These are phyloP conservation scores for Pholiota adiposa DNA, from an alignment of 1,284 basidiomycete genomes.

Conservation along the genomic window DNA sequence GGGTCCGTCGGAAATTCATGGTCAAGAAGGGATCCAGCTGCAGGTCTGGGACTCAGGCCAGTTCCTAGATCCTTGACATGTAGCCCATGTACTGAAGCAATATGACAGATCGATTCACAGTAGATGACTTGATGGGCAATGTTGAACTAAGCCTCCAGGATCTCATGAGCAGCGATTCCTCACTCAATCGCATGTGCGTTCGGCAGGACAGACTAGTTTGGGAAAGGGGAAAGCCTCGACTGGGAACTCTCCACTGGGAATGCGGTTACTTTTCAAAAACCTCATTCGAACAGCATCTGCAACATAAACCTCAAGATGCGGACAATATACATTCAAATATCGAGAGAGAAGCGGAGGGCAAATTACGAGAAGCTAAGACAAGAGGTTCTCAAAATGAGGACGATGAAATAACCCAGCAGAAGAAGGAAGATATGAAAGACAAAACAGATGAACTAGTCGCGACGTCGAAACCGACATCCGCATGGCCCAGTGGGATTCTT, in stretches of 20 bases:
- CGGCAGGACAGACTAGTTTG: slow-evolving; percentile 50
- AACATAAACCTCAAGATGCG: slow-evolving; percentile 24
- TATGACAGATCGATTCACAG: slow-evolving; percentile 49
- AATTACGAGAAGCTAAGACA: slow-evolving; percentile 25
- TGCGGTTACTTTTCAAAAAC: slow-evolving; percentile 46
- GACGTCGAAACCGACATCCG: slow-evolving; percentile 37
- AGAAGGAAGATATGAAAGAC: slow-evolving; percentile 51
- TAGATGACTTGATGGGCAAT: too few species aligned
- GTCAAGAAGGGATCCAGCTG: slow-evolving; percentile 68
- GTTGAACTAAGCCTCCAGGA: too few species aligned
- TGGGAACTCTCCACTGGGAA: slow-evolving; percentile 41
- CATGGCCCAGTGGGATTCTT: slow-evolving; percentile 58
- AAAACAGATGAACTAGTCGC: slow-evolving; percentile 59
- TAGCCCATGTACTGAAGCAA: not conserved
- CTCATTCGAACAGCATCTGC: slow-evolving; percentile 38
- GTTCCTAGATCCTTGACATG: slow-evolving; percentile 16
- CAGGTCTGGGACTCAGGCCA: slow-evolving; percentile 85
- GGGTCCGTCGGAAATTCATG: slow-evolving; percentile 71
- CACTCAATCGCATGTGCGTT: slow-evolving; percentile 56
- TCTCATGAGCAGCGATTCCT: slow-evolving; percentile 40
- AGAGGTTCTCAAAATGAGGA: slow-evolving; percentile 31
- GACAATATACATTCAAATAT: slow-evolving; percentile 19
- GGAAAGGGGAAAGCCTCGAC: slow-evolving; percentile 29
- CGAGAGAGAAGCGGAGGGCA: slow-evolving; percentile 27
- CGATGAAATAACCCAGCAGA: slow-evolving; percentile 37